Evolutionary conservation across 2,329 filamentous ascomycete genomes (phyloP).

Genomic region (Emydomyces testavorans): DNA sequence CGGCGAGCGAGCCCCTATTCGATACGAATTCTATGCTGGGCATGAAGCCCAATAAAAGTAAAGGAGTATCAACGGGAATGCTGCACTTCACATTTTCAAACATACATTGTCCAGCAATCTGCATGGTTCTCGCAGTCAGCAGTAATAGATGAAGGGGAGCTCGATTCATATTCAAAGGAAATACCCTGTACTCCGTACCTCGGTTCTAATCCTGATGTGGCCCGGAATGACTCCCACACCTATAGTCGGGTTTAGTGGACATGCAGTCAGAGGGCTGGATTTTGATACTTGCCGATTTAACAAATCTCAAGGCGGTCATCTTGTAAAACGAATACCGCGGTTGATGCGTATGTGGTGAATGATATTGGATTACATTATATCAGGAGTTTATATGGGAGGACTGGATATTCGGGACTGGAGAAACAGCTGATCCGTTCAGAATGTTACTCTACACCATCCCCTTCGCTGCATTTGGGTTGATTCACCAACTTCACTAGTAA

Average conservation of each 20-base stretch:
- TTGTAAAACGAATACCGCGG: slow-evolving; percentile 9
- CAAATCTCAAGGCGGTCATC: slow-evolving; percentile 50
- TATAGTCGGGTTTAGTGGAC: slow-evolving; percentile 27
- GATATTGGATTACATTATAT: too few species aligned
- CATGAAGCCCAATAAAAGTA: too few species aligned
- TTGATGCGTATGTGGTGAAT: neutral
- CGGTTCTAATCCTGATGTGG: slow-evolving; percentile 77
- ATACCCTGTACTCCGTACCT: too few species aligned
- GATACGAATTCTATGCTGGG: neutral
- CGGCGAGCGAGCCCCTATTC: neutral
- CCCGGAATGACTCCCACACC: slow-evolving; percentile 78
- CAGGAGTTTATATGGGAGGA: too few species aligned
- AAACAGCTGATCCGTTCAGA: too few species aligned
- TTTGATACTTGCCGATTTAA: slow-evolving; percentile 46
- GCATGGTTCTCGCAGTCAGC: neutral
- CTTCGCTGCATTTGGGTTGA: too few species aligned
- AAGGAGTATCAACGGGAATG: neutral
- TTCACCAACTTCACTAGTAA: too few species aligned
- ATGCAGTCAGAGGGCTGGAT: slow-evolving; percentile 18
- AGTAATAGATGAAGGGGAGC: neutral
- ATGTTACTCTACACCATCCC: too few species aligned
- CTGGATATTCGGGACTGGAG: too few species aligned
- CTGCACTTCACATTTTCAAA: slow-evolving; percentile 2
- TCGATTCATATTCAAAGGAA: neutral
- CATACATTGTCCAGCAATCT: slow-evolving; percentile 34